Evolutionary conservation across 192 early-diverging fungal genomes (phyloP), one percentile per base, ranked within the genome.

Genomic region (Chytriomyces hyalinus): DNA sequence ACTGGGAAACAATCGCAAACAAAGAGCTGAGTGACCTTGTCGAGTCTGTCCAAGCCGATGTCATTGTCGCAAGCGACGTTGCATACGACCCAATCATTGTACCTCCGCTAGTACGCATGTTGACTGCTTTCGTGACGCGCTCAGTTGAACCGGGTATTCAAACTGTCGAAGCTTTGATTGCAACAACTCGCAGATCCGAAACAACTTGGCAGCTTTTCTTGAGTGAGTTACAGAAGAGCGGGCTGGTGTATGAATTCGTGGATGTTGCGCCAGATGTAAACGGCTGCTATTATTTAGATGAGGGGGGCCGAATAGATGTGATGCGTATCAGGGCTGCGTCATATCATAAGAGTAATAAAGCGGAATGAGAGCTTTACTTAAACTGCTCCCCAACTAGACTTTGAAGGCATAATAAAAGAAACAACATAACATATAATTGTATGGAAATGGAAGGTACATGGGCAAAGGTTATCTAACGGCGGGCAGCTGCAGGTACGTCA

Each of bases 81-180:
- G 77, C 75, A 36, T 84, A 84, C 69, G 83, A 84, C 53, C 82
- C 82, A n/a, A n/a, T 49, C 15, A 53, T 83, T 22, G 67, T 83
- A 6, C 57, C 76, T 36, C 70, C 76, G 11, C 64, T 83, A 20
- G 67, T 76, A n/a, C 59, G 68, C 17, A 72, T 80, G 2, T 59
- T 83, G 22, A 15, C 45, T n/a, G 61, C 66, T 0, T 80, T 80
- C 49, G 48, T 83, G 69, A 49, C 15, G 9, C 36, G 36, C 36
- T 36, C 36, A 36, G 51, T 47, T 24, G 59, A 69, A 6, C 13
- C 4, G 3, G n/a, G 43, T 47, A 48, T 13, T 8, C 11, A 67
- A 47, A 44, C 73, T 9, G 43, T 28, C 10, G 60, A 61, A 24
- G 76, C 65, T 24, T 66, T 61, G 24, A 51, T 79, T 8, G 78